A percentile compares a stretch with the other conserved stretches of the same genome.
Evolutionary conservation across 257 asterid genomes (phyloP).

Genomic region (Paulownia fortunei): DNA sequence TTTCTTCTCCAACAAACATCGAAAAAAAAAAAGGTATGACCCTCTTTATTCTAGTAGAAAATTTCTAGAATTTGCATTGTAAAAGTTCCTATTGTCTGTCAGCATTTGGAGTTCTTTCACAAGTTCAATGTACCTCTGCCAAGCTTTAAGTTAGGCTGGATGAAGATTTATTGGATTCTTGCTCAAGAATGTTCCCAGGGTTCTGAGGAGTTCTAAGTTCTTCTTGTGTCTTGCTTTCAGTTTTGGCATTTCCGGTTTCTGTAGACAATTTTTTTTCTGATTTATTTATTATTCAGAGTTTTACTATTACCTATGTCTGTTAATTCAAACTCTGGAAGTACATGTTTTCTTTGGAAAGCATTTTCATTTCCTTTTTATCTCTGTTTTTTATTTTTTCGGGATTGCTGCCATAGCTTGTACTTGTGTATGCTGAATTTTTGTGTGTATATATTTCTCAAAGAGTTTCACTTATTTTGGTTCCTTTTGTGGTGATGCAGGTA

Average conservation of each 20-base stretch:
- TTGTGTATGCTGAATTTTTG: not conserved
- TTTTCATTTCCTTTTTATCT: not conserved
- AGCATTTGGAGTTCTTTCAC: not conserved
- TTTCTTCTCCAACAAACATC: not conserved
- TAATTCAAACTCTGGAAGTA: not conserved
- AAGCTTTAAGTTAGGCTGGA: slow-evolving; percentile 8
- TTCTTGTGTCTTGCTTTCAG: slow-evolving; percentile 4
- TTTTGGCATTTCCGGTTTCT: not conserved
- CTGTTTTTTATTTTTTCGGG: not conserved
- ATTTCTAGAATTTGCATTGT: not conserved
- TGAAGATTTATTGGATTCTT: not conserved
- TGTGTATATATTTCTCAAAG: not conserved
- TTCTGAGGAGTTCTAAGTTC: slow-evolving; percentile 1
- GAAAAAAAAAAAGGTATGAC: not conserved
- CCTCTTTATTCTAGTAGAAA: not conserved
- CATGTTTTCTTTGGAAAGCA: not conserved
- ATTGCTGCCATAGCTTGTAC: not conserved
- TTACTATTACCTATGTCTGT: not conserved
- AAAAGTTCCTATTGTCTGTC: not conserved
- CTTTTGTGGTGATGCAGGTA: slow-evolving; percentile 37
- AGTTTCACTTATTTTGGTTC: slow-evolving; percentile 13
- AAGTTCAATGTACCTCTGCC: slow-evolving; percentile 1
- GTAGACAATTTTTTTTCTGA: not conserved
- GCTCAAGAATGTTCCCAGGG: not conserved
- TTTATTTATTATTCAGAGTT: slow-evolving; percentile 6